phyloP scores from a whole-genome alignment of 2,329 filamentous ascomycete genomes.

The Trichophyton simii region DNA sequence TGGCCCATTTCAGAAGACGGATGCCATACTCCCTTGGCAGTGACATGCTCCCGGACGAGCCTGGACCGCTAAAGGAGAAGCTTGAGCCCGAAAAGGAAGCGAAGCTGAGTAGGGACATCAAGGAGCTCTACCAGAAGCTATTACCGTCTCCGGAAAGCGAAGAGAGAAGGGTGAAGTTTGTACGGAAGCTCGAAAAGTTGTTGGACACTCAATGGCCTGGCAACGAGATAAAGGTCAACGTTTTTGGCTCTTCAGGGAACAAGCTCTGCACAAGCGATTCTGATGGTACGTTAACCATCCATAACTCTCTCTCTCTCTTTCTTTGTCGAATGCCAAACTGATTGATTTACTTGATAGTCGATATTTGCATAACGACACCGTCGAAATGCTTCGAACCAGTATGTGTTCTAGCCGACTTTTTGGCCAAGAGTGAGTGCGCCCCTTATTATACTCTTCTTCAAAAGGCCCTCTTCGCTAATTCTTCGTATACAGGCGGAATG shows the following conservation, averaged over 20 bases:
- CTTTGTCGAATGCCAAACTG: not conserved
- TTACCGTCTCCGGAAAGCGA: slow-evolving; percentile 71
- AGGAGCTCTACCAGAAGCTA: slow-evolving; percentile 71
- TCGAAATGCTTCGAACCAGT: slow-evolving; percentile 81
- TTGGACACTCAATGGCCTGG: slow-evolving; percentile 88
- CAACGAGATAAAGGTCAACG: slow-evolving; percentile 74
- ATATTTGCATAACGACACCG: slow-evolving; percentile 91
- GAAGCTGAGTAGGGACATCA: slow-evolving; percentile 69
- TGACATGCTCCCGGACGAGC: slow-evolving; percentile 60
- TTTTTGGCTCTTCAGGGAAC: slow-evolving; percentile 98
- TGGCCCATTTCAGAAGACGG: slow-evolving; percentile 66
- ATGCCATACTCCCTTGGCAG: slow-evolving; percentile 88
- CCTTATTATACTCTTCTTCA: slow-evolving; percentile 4
- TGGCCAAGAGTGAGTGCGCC: slow-evolving; percentile 61
- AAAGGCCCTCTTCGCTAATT: slow-evolving; percentile 9
- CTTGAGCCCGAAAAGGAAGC: slow-evolving; percentile 60
- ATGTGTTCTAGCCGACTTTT: slow-evolving; percentile 75
- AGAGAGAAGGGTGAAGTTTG: slow-evolving; percentile 57
- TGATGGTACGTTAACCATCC: slow-evolving; percentile 53
- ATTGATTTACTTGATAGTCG: slow-evolving; percentile 48
- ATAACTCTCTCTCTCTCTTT: not conserved
- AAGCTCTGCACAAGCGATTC: slow-evolving; percentile 89
- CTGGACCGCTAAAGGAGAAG: slow-evolving; percentile 55
- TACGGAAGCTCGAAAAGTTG: slow-evolving; percentile 76
- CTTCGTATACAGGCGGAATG: slow-evolving; percentile 63